phyloP scores from a whole-genome alignment of 2,329 filamentous ascomycete species.

The Stemphylium vesicarium region DNA sequence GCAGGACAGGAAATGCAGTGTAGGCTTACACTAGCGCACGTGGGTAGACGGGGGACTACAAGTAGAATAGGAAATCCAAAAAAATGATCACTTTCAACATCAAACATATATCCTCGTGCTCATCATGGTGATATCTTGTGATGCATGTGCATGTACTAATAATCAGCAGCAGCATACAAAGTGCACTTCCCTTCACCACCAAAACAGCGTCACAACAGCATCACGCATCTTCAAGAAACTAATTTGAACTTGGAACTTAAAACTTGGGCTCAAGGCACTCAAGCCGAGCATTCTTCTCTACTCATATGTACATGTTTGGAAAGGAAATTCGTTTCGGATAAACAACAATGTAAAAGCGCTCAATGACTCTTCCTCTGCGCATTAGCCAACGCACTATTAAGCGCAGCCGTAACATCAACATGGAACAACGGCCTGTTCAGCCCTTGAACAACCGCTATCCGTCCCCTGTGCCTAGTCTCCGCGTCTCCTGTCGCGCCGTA shows the following conservation, averaged over 20 bases:
- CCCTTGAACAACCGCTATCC: slow-evolving; percentile 72
- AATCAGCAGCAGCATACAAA: too few species aligned
- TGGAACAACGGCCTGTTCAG: slow-evolving; percentile 94
- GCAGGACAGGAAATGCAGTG: too few species aligned
- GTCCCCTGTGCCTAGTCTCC: slow-evolving; percentile 46
- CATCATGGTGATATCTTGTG: too few species aligned
- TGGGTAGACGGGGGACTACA: too few species aligned
- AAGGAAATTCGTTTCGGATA: not conserved
- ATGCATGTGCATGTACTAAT: too few species aligned
- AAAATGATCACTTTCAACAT: too few species aligned
- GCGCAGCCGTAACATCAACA: slow-evolving; percentile 86
- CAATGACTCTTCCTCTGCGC: slow-evolving; percentile 55
- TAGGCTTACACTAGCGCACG: too few species aligned
- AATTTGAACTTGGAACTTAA: not conserved
- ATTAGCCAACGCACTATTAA: slow-evolving; percentile 87
- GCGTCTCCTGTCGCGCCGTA: slow-evolving; percentile 29
- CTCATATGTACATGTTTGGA: too few species aligned
- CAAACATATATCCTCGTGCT: too few species aligned
- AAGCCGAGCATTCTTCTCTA: not conserved
- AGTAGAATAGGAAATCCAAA: too few species aligned
- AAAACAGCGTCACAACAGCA: too few species aligned
- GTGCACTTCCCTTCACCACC: too few species aligned
- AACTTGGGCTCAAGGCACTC: not conserved
- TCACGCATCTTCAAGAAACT: not conserved
- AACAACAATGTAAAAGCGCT: not conserved